Evolutionary conservation across 371 early-diverging fungal species (phyloP).

Genomic region (Chytridiales sp.): DNA sequence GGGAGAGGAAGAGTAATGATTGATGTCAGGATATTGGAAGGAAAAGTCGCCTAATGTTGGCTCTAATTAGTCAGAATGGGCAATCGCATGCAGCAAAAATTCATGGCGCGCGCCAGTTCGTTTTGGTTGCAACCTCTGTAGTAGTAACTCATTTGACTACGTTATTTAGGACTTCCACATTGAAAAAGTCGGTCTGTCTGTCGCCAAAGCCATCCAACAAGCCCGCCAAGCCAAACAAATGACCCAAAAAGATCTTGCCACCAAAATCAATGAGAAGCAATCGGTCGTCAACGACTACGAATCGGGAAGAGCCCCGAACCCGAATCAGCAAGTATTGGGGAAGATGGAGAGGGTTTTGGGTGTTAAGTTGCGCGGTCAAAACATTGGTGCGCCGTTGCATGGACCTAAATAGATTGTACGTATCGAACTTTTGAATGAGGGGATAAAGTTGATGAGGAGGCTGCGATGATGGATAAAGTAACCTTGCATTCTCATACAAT

Average conservation of each 20-base stretch:
- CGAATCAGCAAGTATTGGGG: conserved; percentile 88
- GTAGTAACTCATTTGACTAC: neutral
- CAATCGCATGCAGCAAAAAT: too few species aligned
- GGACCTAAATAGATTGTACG: conserved; percentile 5
- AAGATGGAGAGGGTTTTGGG: conserved; percentile 90
- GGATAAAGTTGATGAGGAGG: too few species aligned
- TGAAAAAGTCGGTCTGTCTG: conserved; percentile 63
- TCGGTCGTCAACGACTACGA: conserved; percentile 83
- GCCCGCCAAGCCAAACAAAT: conserved; percentile 73
- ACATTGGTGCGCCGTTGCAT: conserved; percentile 36
- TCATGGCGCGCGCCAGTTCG: neutral
- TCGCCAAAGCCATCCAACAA: conserved; percentile 83
- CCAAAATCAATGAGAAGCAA: conserved; percentile 52
- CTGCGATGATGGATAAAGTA: too few species aligned
- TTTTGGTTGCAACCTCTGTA: neutral
- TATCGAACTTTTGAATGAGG: too few species aligned
- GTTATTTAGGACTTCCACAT: conserved; percentile 43
- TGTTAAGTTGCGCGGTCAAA: conserved; percentile 88
- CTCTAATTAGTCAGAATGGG: too few species aligned
- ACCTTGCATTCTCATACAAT: neutral
- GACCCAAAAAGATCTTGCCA: conserved; percentile 91
- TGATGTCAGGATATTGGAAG: too few species aligned
- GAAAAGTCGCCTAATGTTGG: too few species aligned
- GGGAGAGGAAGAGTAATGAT: too few species aligned
- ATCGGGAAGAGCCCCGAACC: conserved; percentile 75